These are phyloP conservation scores for Voacanga thouarsii DNA, from an alignment of 257 asterid species.

Conservation along the genomic window DNA sequence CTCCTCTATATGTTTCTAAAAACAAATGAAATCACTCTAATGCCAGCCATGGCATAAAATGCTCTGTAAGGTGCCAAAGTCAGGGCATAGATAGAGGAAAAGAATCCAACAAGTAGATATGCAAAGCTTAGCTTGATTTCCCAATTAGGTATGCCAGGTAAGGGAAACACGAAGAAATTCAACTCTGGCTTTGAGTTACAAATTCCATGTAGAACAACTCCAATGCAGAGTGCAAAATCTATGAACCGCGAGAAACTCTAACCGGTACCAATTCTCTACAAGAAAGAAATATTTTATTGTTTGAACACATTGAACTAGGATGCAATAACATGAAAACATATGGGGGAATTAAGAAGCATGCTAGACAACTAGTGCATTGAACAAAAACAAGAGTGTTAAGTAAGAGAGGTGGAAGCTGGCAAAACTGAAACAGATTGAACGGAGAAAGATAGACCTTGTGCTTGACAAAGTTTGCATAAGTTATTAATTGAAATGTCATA, in stretches of 20 bases:
- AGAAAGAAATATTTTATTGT: slow-evolving; percentile 8
- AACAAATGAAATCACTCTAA: slow-evolving; percentile 64
- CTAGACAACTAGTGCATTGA: background rate
- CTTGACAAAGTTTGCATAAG: too few species aligned
- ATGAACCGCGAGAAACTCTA: slow-evolving; percentile 66
- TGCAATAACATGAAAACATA: background rate
- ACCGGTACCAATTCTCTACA: slow-evolving; percentile 69
- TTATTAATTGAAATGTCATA: too few species aligned
- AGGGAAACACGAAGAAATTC: slow-evolving; percentile 62
- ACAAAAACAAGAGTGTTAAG: background rate
- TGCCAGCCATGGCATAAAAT: slow-evolving; percentile 69
- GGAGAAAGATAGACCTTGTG: too few species aligned
- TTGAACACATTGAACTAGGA: background rate
- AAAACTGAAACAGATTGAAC: background rate
- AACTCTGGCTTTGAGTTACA: slow-evolving; percentile 76
- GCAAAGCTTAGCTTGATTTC: slow-evolving; percentile 73
- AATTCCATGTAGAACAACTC: slow-evolving; percentile 75
- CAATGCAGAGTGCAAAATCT: slow-evolving; percentile 73
- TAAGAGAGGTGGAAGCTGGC: background rate
- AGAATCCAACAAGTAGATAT: slow-evolving; percentile 71
- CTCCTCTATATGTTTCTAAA: slow-evolving; percentile 63
- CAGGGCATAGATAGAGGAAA: slow-evolving; percentile 60
- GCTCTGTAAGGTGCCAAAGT: slow-evolving; percentile 70
- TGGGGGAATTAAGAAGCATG: background rate
- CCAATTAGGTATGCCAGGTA: slow-evolving; percentile 54